Conservation (phyloP, 805 yeast species). For the Kazachstania africana region DNA sequence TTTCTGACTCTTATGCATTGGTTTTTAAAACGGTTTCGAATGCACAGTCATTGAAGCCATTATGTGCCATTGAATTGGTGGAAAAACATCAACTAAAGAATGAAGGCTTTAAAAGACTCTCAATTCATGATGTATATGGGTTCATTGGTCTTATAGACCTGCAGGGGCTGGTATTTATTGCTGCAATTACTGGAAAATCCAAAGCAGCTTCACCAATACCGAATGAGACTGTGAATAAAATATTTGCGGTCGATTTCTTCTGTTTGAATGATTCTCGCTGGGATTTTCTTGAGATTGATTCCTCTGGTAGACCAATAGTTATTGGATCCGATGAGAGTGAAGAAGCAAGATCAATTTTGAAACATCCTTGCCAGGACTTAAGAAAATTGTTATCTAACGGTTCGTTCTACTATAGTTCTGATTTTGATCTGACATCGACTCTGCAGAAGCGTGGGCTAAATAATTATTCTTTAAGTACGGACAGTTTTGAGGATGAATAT, state of each 20-base stretch:
- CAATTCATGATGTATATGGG: constrained; percentile 41
- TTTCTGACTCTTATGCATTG: not conserved
- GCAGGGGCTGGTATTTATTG: constrained; percentile 55
- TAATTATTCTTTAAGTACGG: constrained; percentile 35
- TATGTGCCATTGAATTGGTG: constrained; percentile 40
- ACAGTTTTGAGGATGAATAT: constrained; percentile 66
- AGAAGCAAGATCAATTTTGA: constrained; percentile 26
- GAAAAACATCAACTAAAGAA: constrained; percentile 28
- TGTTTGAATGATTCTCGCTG: constrained; percentile 60
- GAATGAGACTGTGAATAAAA: constrained; percentile 68
- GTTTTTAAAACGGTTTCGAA: not conserved
- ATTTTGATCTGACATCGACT: constrained; percentile 83
- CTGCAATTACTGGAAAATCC: constrained; percentile 65
- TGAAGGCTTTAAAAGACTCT: constrained; percentile 32
- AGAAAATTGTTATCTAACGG: constrained; percentile 74
- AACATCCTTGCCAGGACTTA: constrained; percentile 76
- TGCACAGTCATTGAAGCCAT: constrained; percentile 9
- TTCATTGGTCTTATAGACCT: constrained; percentile 74
- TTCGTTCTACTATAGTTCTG: constrained; percentile 83
- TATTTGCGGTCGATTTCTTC: constrained; percentile 77
- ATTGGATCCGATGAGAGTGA: constrained; percentile 26
- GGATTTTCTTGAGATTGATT: constrained; percentile 67
- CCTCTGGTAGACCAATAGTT: constrained; percentile 51
- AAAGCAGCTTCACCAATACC: constrained; percentile 77
- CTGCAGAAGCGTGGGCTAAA: constrained; percentile 64